Base-by-base conservation (phyloP, 1,284 basidiomycete species). In the Pseudozyma flocculosa region DNA sequence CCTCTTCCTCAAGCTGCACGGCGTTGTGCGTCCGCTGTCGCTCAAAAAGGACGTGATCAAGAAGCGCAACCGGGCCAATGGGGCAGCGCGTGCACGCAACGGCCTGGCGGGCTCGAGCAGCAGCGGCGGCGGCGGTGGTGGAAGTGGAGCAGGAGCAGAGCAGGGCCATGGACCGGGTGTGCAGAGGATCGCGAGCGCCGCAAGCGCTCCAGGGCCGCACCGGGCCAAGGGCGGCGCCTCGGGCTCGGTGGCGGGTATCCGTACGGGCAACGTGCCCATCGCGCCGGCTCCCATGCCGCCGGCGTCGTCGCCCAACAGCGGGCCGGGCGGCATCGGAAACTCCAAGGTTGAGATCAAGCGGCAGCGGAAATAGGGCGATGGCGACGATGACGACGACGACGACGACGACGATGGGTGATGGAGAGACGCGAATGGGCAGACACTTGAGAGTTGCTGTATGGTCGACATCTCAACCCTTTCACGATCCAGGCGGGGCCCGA, bases 11-110 rank as follows among this genome's bases (percentile, higher is more conserved):
- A 95, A 95, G 86, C 81, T 96, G 42, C 92, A 96, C 73, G 93
- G 93, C 40, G 92, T 95, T 37, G 90, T 93, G 17, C 85, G 93
- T 49, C 92, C 92, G 8, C 80, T 95, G 61, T 93, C 91, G 43
- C 83, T 96, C 60, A 96, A 95, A 84, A 95, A 92, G 22, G 92
- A 96, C 78, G 88, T 95, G 40, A 96, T 96, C 80, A 96, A 96
- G 86, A 96, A 95, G 82, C 84, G 92, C 10, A 78, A 78, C 54
- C 64, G 76, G 32, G 59, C 61, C 21, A 61, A 60, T 41, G 64
- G 61, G 14, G 55, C 54, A 11, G 57, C 50, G 5, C 45, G 62
- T 19, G 52, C 48, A 13, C 47, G 62, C 2, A 38, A 38, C 37
- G 37, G 37, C 37, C 8, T 21, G 15, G 17, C 37, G 8, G 40